Conservation (phyloP, 345 rosid species). For the Moringa oleifera region DNA sequence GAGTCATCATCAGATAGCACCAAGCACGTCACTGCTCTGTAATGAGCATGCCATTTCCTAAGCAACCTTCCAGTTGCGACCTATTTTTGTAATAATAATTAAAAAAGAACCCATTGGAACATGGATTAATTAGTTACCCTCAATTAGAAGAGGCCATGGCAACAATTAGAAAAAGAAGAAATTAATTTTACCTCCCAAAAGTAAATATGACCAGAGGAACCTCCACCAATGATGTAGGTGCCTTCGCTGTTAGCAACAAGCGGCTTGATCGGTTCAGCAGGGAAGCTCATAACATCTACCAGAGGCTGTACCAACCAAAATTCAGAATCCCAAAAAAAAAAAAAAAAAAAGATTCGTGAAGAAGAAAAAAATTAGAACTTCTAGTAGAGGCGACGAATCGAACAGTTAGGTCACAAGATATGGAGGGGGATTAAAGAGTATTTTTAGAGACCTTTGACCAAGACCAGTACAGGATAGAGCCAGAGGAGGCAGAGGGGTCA, state of each 20-base stretch:
- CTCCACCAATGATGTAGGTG: slow-evolving; percentile 76
- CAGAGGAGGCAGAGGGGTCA: slow-evolving; percentile 48
- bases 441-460: slow-evolving; percentile 41
- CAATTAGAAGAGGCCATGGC: background rate
- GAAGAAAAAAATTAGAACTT: background rate
- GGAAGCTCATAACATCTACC: slow-evolving; percentile 70
- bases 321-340: background rate
- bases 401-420: slow-evolving; percentile 2
- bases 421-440: background rate
- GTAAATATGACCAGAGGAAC: slow-evolving; percentile 60
- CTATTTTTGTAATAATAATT: slow-evolving; percentile 23
- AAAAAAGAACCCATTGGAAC: background rate
- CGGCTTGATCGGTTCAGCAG: slow-evolving; percentile 65
- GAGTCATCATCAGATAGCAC: slow-evolving; percentile 74
- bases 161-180: background rate
- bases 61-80: slow-evolving; percentile 73
- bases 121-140: background rate
- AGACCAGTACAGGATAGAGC: slow-evolving; percentile 70
- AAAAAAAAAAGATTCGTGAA: background rate
- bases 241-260: slow-evolving; percentile 66
- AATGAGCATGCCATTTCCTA: slow-evolving; percentile 83
- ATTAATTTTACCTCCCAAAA: slow-evolving; percentile 66
- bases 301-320: slow-evolving; percentile 48
- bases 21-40: slow-evolving; percentile 63
- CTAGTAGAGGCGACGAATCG: slow-evolving; percentile 5